A percentile compares a stretch with the other conserved stretches of the same genome.
Conservation (phyloP, 2,329 filamentous ascomycete genomes). For the Nannizziopsis arthrosporioides region DNA sequence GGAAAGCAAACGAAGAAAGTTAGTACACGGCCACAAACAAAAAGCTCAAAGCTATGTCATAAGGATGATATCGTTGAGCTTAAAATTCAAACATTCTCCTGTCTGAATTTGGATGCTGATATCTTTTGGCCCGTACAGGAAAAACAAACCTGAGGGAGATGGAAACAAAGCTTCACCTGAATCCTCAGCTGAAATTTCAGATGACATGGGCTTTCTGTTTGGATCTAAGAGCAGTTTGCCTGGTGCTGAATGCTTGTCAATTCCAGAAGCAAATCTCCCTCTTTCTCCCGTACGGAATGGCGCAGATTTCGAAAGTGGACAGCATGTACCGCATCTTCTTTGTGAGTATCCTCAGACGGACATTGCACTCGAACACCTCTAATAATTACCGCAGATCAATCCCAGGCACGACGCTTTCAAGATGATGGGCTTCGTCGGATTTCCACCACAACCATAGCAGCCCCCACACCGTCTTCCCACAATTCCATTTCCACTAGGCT, state of each 20-base stretch:
- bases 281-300: conserved; percentile 37
- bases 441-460: conserved; percentile 29
- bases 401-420: conserved; percentile 35
- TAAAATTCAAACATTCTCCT: not conserved
- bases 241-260: conserved; percentile 16
- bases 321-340: conserved; percentile 53
- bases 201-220: conserved; percentile 24
- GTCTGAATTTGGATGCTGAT: conserved; percentile 5
- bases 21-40: conserved; percentile 18
- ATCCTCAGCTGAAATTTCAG: conserved; percentile 26
- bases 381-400: conserved; percentile 33
- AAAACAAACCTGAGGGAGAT: conserved; percentile 32
- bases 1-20: conserved; percentile 45
- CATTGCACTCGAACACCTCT: not conserved
- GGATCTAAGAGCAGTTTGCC: conserved; percentile 21
- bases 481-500: conserved; percentile 27
- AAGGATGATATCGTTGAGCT: conserved; percentile 1
- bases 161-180: conserved; percentile 24
- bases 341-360: conserved; percentile 39
- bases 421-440: conserved; percentile 38
- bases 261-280: conserved; percentile 19
- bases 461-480: conserved; percentile 29
- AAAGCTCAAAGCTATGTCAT: not conserved
- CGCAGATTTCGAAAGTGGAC: conserved; percentile 38
- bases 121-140: conserved; percentile 20